These are phyloP conservation scores for Myrmaecium sp. DNA, from an alignment of 2,329 filamentous ascomycete species.

Conservation along the genomic window DNA sequence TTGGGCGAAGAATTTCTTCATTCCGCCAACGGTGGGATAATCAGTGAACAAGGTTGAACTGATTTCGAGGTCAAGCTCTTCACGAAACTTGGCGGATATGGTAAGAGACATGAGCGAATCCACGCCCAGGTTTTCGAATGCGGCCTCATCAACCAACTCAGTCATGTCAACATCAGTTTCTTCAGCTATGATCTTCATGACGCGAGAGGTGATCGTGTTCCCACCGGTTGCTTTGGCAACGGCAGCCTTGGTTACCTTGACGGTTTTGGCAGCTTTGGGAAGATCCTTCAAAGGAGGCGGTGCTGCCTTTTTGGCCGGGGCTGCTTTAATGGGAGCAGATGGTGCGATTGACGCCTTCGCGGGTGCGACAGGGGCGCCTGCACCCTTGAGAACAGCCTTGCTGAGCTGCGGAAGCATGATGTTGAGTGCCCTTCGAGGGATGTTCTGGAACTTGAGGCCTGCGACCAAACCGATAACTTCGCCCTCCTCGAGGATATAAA, in stretches of 20 bases:
- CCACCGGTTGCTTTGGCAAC: slow-evolving; percentile 25
- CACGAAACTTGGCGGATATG: slow-evolving; percentile 44
- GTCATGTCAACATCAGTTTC: slow-evolving; percentile 44
- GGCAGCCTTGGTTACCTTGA: slow-evolving; percentile 29
- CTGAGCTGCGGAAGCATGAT: slow-evolving; percentile 47
- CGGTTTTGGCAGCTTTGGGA: slow-evolving; percentile 32
- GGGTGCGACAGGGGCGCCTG: slow-evolving; percentile 19
- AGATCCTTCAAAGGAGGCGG: slow-evolving; percentile 34
- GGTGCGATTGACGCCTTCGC: slow-evolving; percentile 18
- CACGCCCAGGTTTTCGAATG: slow-evolving; percentile 45
- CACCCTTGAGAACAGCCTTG: slow-evolving; percentile 15
- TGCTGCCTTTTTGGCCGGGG: slow-evolving; percentile 18
- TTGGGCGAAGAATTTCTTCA: slow-evolving; percentile 39
- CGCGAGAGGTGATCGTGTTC: slow-evolving; percentile 31
- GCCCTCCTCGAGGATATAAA: slow-evolving; percentile 42
- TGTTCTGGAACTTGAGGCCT: slow-evolving; percentile 49
- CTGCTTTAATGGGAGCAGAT: slow-evolving; percentile 17
- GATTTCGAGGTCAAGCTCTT: slow-evolving; percentile 42
- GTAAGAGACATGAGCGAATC: slow-evolving; percentile 45
- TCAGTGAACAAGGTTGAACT: slow-evolving; percentile 43
- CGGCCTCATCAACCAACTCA: slow-evolving; percentile 42
- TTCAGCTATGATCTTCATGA: slow-evolving; percentile 50
- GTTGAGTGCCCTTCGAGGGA: slow-evolving; percentile 49
- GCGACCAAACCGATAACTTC: slow-evolving; percentile 41
- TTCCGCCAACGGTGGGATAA: slow-evolving; percentile 40